Base-by-base conservation (phyloP, 176 grass and related monocot species). In the Dactylis glomerata region DNA sequence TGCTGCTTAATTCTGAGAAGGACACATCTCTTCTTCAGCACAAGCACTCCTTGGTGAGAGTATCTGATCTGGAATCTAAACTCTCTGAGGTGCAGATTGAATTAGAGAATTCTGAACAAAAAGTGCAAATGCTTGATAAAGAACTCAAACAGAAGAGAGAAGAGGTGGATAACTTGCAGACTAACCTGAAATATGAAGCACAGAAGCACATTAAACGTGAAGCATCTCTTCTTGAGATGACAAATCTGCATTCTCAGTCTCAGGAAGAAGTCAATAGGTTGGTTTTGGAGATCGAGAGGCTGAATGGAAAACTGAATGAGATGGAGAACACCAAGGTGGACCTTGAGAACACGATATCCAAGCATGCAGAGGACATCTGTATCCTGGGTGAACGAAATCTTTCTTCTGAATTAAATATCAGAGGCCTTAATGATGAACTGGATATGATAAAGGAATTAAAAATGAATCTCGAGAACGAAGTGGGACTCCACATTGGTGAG, bases 371-470 rank as follows among this genome's bases (percentile, higher is more conserved):
- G 49, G 75, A 82, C 28, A 87, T 62, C 69, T 6, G 0, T n/a
- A 34, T 50, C 30, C 81, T 88, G 6, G 58, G 45, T 78, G 86
- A 84, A 59, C 71, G 84, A 78, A 77, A 69, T 76, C 19, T 76
- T 58, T 76, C 59, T 88, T 57, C 83, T 16, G 78, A 50, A 41
- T 56, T 82, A 73, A 84, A 59, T 66, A 66, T 82, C 51, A 88
- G 44, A 83, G 63, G 80, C 34, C 73, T 88, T 51, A 33, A 75
- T 5, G 44, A 55, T 82, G 82, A 82, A 83, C 8, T 92, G 50
- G 65, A 71, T 79, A 78, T 56, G 36, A 89, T 92, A 59, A 89
- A 81, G 65, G 65, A 92, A 81, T 68, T 81, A 65, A 92, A 87
- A 66, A 58, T 31, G 49, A 81, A 71, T 71, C 65, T 87, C n/a